Base-by-base conservation (phyloP, 2,329 filamentous ascomycete species). In the Zelopaecilomyces penicillatus region DNA sequence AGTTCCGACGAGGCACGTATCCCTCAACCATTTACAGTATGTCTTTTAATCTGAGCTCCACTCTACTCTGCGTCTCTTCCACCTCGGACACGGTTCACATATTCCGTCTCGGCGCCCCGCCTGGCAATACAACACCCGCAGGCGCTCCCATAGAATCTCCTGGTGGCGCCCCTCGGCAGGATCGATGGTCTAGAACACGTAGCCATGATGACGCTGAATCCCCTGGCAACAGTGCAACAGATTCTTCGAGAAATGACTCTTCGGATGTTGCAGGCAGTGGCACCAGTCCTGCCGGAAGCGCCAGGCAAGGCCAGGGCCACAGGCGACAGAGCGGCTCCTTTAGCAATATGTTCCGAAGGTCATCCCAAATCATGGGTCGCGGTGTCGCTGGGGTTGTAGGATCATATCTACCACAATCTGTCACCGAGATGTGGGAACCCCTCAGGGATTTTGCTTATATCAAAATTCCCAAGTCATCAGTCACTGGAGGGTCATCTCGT, bases 371-470 rank as follows among this genome's bases (percentile, higher is more conserved):
- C 46, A 91, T 97, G 64, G 86, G 89, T 34, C 89, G 86, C 50
- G 86, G 85, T 27, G 84, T 98, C 47, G 91, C 87, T 12, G 87
- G 87, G 5, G 88, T 88, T 6, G 84, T 96, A 30, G 90, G 90
- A 4, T 89, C 87, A 1, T 98, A 98, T 61, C 72, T 98, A 2
- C 93, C 93, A 0, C 86, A 86, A 57, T 91, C 90, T 2, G 89
- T 98, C 4, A 91, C 91, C 1, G 91, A 97, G 65, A 96, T 97
- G 76, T 97, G 90, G 90, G 93, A 98, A 58, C 93, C 93, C 0
- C 73, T 85, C 48, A 80, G 93, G 44, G 93, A 98, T 65, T 98
- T 98, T 67, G 93, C 93, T 1, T 97, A 87, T 74, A 90, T 97
- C 59, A 95, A 93, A 62, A 79, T 98, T 39, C 91, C 91, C 10